Evolutionary conservation across 1,139 yeast species (phyloP).

Genomic region (Yamadazyma diospyri): DNA sequence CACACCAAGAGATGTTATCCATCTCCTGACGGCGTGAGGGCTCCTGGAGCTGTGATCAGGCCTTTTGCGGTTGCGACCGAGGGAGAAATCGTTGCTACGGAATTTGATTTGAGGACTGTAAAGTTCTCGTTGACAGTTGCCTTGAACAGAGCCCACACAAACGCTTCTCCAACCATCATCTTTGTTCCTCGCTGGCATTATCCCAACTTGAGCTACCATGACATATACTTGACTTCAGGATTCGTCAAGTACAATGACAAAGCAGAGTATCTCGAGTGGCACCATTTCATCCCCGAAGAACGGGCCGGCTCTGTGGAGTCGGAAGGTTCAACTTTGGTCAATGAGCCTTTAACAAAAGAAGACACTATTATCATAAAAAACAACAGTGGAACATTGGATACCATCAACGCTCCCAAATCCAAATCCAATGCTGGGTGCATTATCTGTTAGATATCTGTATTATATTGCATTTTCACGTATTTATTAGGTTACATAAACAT

Average conservation of each 20-base stretch:
- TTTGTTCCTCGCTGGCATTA: conserved; percentile 74
- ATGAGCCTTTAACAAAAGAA: conserved; percentile 10
- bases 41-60: conserved; percentile 64
- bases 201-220: conserved; percentile 41
- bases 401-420: conserved; percentile 19
- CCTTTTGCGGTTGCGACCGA: conserved; percentile 64
- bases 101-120: conserved; percentile 50
- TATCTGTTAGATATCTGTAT: conserved; percentile 4
- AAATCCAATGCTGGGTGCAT: conserved; percentile 7
- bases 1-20: conserved; percentile 34
- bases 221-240: conserved; percentile 54
- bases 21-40: conserved; percentile 63
- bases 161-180: conserved; percentile 48
- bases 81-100: conserved; percentile 51
- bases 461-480: background rate
- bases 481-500: background rate
- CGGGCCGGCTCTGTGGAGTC: conserved; percentile 8
- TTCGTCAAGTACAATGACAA: conserved; percentile 45
- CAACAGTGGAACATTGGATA: conserved; percentile 36
- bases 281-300: conserved; percentile 36
- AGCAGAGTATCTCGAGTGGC: conserved; percentile 66
- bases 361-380: conserved; percentile 40
- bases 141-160: conserved; percentile 14
- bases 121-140: conserved; percentile 47
- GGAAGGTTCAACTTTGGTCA: conserved; percentile 13